Evolutionary conservation across 306 rosid genomes (phyloP), one percentile per base, ranked within the genome.

Genomic region (Begonia masoniana): DNA sequence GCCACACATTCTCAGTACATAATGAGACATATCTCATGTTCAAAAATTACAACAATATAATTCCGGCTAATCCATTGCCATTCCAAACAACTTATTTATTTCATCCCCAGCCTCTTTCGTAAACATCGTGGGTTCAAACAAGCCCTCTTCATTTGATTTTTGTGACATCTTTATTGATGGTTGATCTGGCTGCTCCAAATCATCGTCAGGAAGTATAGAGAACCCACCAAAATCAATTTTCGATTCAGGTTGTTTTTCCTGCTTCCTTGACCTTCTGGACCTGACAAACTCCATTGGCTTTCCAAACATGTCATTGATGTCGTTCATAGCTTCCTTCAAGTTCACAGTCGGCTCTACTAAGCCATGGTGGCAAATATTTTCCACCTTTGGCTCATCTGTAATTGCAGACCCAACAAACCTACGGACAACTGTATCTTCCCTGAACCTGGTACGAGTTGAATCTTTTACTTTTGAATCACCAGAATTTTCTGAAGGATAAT

Each of bases 281-380:
- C 97, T 69, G 21, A 78, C 77, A 62, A 89, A 89, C 24, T 89
- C 94, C 3, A 89, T 89, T 13, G 97, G 94, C 74, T 85, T 76
- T 62, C 96, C 99, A 65, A 91, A 91, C 99, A 91, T 86, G 84
- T 70, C 79, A 54, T 85, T 91, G 69, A 91, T 91, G 72, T 86
- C 99, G 48, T 81, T 75, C 96, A 91, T 91, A 36, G 99, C 99
- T 69, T 91, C 94, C 76, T 79, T 86, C 78, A 86, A 55, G 82
- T 91, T 91, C 65, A 91, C 68, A 50, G 96, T 91, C 21, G 99
- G 99, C 12, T 91, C 99, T 52, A 91, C 94, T 57, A 91, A 79
- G 43, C 99, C 99, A 45, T 86, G 94, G 75, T 91, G 99, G 55
- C 99, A 91, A 55, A 69, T 88, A 61, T 91, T 91, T 68, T 91